Base-by-base conservation (phyloP, 2,329 filamentous ascomycete species). In the Monilinia aucupariae region DNA sequence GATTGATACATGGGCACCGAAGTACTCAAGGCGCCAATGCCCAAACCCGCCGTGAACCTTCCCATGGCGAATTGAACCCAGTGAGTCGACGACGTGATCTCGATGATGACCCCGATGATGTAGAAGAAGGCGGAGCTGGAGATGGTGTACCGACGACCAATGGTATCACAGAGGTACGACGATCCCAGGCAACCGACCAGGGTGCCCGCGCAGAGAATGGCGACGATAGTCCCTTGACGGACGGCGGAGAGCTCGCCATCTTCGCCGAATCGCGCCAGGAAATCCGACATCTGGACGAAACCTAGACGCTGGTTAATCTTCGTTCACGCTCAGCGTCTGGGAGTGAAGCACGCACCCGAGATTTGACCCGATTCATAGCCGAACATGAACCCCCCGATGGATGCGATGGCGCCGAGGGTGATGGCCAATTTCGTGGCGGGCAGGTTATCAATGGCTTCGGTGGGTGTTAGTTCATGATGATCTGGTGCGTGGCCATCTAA, bases 61-160 rank as follows among this genome's bases (percentile, higher is more conserved):
- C 86, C 87, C 22, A 86, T 74, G 34, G 85, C 85, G 64, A 89
- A 81, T 69, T 89, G 86, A 64, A 81, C 83, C 86, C 86, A 89
- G 50, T 75, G 74, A 3, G 67, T 71, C 1, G 75, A 69, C 0
- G 85, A 85, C 0, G 84, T 80, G 61, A 86, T 85, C 78, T 92
- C 71, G 53, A 89, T 81, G 53, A 86, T 76, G 52, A 85, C 87
- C 60, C 86, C 86, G 37, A 88, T 75, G 66, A 81, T 84, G 69
- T 86, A 85, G 73, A 86, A 83, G 51, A 62, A 62, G 64, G 84
- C 82, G 66, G 84, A 83, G 58, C 78, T 75, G n/a, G 83, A 82
- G 68, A 89, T 89, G 22, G 84, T 83, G 45, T 82, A 75, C 39
- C 82, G 81, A 17, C 86, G 83, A 30, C 86, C 86, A 53, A 88